These are phyloP conservation scores for Adansonia rubrostipa DNA, from an alignment of 441 rosid species.

Conservation along the genomic window DNA sequence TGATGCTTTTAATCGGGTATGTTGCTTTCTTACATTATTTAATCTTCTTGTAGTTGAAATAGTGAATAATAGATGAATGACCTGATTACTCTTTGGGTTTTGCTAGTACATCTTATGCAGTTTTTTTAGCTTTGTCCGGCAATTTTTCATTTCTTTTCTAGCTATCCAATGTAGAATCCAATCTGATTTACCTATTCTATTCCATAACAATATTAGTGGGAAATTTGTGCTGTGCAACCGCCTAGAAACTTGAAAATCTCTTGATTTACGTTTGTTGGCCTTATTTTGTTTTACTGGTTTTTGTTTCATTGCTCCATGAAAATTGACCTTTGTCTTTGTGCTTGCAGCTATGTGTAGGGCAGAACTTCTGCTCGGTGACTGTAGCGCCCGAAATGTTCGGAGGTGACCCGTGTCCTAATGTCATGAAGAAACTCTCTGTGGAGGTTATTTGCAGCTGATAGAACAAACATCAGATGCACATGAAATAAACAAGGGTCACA, in stretches of 20 bases:
- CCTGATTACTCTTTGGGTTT: not conserved
- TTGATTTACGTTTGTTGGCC: not conserved
- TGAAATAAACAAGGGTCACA: slow-evolving; percentile 25
- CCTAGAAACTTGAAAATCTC: not conserved
- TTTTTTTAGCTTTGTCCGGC: not conserved
- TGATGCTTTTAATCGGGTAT: slow-evolving; percentile 89
- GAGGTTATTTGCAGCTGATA: slow-evolving; percentile 83
- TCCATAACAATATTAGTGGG: not conserved
- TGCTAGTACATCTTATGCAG: no score
- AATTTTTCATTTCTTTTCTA: not conserved
- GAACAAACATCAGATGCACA: slow-evolving; percentile 15
- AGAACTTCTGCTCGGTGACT: slow-evolving; percentile 83
- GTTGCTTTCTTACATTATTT: slow-evolving; percentile 26
- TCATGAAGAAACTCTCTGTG: slow-evolving; percentile 92
- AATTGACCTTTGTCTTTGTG: not conserved
- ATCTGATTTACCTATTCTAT: not conserved
- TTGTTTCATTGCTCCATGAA: not conserved
- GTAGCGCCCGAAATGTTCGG: slow-evolving; percentile 94
- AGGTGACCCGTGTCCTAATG: slow-evolving; percentile 84
- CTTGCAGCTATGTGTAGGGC: slow-evolving; percentile 88
- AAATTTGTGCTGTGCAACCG: not conserved
- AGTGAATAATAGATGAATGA: no score
- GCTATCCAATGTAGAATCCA: not conserved
- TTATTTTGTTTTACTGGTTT: not conserved
- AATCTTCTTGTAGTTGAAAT: slow-evolving; percentile 5